Base-by-base conservation (phyloP, 768 basidiomycete species). In the Boletus patriciae region DNA sequence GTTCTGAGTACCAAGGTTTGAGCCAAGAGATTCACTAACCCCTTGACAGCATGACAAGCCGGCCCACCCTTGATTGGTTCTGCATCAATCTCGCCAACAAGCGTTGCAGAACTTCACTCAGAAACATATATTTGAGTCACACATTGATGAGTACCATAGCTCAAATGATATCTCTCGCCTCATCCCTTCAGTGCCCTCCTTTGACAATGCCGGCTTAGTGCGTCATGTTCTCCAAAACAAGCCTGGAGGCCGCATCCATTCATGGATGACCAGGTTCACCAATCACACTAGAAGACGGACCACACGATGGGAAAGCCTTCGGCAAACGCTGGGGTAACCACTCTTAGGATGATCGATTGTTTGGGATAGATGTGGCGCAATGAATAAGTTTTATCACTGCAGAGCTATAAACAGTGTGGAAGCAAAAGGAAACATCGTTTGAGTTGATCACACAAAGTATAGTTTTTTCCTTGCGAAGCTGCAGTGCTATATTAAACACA, bases 81-180 rank as follows among this genome's bases (percentile, higher is more conserved):
- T 92, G 90, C 72, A 81, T 98, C 78, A 99, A 98, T 74, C 94
- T 93, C 64, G 94, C 95, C 57, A 94, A 94, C 65, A 96, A 99
- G 70, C 86, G 92, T 71, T 98, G 18, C 93, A 95, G 50, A 78
- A 85, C 62, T 97, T 90, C 13, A 34, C 15, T 15, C 13, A 15
- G 15, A 34, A 85, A 52, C 79, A 80, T 11, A 76, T 95, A 2
- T 95, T 94, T 70, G 92, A 94, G 71, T 78, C 78, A 8, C 86
- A 93, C 60, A 83, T 88, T 18, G 84, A 83, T 54, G 94, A 98
- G 72, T 95, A 95, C 74, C 81, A 79, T 57, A 79, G n/a, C n/a
- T n/a, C 82, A 27, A 94, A 98, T 69, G 92, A 88, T 23, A 85
- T 98, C 61, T 75, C 85, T 1, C 80, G 78, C 3, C 79, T 83